Evolutionary conservation across 306 rosid species (phyloP).

Genomic region (Spatholobus suberectus): DNA sequence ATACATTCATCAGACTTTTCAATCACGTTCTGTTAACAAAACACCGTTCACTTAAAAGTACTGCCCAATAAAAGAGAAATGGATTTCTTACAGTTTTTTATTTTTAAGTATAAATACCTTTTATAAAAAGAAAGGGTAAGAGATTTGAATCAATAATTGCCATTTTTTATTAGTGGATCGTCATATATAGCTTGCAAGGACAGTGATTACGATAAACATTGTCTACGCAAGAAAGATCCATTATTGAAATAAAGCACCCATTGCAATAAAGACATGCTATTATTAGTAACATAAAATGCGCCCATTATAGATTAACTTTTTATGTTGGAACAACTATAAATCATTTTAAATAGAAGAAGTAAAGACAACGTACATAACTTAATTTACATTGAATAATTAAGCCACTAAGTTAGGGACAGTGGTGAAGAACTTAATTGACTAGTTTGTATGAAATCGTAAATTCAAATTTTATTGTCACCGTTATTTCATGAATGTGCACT

Average conservation of each 20-base stretch:
- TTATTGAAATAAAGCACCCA: slow-evolving; percentile 9
- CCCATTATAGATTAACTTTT: neutral
- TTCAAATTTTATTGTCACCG: neutral
- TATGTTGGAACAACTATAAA: neutral
- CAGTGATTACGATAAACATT: neutral
- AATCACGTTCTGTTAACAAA: neutral
- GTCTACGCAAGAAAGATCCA: neutral
- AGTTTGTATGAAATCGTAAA: neutral
- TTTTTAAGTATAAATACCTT: neutral
- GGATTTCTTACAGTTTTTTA: neutral
- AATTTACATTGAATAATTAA: neutral
- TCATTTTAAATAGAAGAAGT: neutral
- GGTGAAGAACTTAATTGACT: neutral
- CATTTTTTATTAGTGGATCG: neutral
- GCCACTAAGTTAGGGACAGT: neutral
- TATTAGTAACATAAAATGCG: slow-evolving; percentile 3
- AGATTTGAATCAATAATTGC: neutral
- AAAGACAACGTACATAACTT: neutral
- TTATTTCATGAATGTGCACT: neutral
- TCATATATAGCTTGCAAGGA: neutral
- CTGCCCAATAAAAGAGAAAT: neutral
- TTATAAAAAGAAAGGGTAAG: too few relatives aligned
- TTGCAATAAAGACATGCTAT: neutral
- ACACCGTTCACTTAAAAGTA: neutral
- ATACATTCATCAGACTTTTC: neutral